These are phyloP conservation scores for Penicillium concentricum DNA, from an alignment of 2,329 filamentous ascomycete genomes.

Conservation along the genomic window DNA sequence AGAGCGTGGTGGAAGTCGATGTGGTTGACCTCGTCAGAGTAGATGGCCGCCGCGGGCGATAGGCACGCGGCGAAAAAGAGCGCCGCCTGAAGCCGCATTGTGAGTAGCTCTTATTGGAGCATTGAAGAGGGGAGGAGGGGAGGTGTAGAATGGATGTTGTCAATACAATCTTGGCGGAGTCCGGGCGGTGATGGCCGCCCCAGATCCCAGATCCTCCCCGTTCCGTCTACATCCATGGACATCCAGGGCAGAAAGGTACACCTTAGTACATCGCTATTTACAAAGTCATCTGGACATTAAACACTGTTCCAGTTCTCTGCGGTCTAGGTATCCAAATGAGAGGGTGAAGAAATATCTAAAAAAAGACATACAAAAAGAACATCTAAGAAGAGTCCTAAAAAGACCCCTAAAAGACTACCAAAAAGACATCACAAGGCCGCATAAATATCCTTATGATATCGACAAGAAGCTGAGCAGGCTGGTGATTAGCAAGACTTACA, in stretches of 20 bases:
- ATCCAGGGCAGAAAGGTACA: not conserved
- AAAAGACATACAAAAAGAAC: too few relatives aligned
- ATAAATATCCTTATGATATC: too few relatives aligned
- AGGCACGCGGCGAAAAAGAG: conserved; percentile 46
- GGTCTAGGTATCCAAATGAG: too few relatives aligned
- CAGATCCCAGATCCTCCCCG: not conserved
- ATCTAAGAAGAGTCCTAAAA: too few relatives aligned
- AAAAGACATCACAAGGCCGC: too few relatives aligned
- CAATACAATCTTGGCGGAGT: conserved; percentile 17
- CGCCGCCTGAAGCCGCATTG: conserved; percentile 44
- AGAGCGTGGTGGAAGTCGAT: conserved; percentile 93
- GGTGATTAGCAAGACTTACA: not conserved
- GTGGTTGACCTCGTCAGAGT: conserved; percentile 84
- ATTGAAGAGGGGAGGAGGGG: conserved; percentile 28
- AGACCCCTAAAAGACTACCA: too few relatives aligned
- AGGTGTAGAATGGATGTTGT: conserved; percentile 14
- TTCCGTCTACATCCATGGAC: not conserved
- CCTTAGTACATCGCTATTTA: too few relatives aligned
- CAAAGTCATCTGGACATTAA: too few relatives aligned
- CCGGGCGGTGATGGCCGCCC: conserved; percentile 23
- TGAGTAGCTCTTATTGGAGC: conserved; percentile 29
- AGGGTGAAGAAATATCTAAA: too few relatives aligned
- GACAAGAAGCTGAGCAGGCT: not conserved
- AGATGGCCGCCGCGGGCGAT: conserved; percentile 65
- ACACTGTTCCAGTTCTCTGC: too few relatives aligned